phyloP scores from a whole-genome alignment of 352 stramenopile genomes.

The Globisporangium nodosum region DNA sequence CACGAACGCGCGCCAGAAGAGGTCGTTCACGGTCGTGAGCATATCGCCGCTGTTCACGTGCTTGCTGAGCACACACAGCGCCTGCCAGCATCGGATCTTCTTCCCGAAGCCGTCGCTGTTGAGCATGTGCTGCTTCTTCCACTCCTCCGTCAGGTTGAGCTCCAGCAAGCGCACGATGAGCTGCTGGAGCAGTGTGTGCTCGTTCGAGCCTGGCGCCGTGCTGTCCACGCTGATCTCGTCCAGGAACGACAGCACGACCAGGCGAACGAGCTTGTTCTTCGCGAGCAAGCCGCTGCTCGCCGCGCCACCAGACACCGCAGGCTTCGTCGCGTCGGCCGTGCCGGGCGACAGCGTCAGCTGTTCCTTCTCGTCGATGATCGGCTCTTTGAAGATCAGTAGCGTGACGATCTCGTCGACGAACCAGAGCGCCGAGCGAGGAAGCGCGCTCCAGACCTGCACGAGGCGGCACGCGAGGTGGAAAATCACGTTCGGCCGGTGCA shows the following conservation, averaged over 20 bases:
- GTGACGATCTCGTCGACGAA: slow-evolving; percentile 68
- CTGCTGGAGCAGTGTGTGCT: slow-evolving; percentile 27
- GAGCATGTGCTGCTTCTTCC: slow-evolving; percentile 79
- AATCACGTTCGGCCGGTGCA: slow-evolving; percentile 66
- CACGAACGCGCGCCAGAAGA: slow-evolving; percentile 48
- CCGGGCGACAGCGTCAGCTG: slow-evolving; percentile 20
- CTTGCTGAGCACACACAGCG: slow-evolving; percentile 61
- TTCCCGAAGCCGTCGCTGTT: slow-evolving; percentile 79
- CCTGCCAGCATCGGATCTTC: slow-evolving; percentile 75
- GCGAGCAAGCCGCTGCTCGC: slow-evolving; percentile 15
- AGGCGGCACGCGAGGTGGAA: slow-evolving; percentile 72
- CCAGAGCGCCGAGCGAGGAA: slow-evolving; percentile 32
- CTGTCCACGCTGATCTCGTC: slow-evolving; percentile 40
- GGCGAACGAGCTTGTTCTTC: slow-evolving; percentile 64
- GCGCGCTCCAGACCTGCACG: slow-evolving; percentile 55
- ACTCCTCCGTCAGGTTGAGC: slow-evolving; percentile 55
- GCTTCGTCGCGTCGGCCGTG: background rate
- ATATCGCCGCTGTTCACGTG: slow-evolving; percentile 26
- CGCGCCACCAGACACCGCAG: background rate
- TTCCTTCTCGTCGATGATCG: slow-evolving; percentile 62
- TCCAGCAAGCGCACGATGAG: slow-evolving; percentile 36
- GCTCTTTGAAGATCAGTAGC: slow-evolving; percentile 74
- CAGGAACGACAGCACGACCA: slow-evolving; percentile 64
- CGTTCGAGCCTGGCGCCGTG: slow-evolving; percentile 1
- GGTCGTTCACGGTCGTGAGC: slow-evolving; percentile 21